phyloP scores from a whole-genome alignment of 2,329 filamentous ascomycete species.

The Aspergillus brasiliensis region DNA sequence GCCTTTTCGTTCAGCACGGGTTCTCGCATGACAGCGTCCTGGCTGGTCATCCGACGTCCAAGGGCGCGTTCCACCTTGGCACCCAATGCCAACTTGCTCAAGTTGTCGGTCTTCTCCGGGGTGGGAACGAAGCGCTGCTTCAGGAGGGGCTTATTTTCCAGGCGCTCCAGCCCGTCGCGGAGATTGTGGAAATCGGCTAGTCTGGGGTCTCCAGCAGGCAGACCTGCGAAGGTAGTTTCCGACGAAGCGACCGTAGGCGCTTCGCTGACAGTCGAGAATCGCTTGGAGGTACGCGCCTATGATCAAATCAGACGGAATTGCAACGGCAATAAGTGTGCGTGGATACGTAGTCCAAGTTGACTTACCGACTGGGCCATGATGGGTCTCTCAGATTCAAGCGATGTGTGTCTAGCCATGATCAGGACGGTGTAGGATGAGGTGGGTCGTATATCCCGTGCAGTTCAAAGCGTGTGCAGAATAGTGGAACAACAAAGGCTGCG shows the following conservation, averaged over 20 bases:
- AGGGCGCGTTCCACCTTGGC: constrained; percentile 90
- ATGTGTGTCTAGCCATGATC: constrained; percentile 44
- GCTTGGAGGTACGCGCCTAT: constrained; percentile 54
- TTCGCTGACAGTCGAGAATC: constrained; percentile 56
- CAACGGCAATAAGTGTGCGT: neutral
- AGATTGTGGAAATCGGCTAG: constrained; percentile 72
- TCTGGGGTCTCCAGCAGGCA: constrained; percentile 52
- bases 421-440: neutral
- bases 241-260: constrained; percentile 50
- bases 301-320: constrained; percentile 9
- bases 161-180: constrained; percentile 76
- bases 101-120: constrained; percentile 76
- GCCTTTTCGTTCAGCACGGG: constrained; percentile 49
- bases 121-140: constrained; percentile 79
- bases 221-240: constrained; percentile 45
- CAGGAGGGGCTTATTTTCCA: constrained; percentile 84
- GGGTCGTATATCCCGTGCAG: neutral
- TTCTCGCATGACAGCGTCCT: constrained; percentile 80
- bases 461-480: neutral
- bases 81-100: constrained; percentile 83
- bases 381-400: constrained; percentile 57
- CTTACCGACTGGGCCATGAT: constrained; percentile 58
- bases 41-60: constrained; percentile 79
- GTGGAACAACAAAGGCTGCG: neutral
- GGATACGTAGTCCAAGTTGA: neutral